A percentile compares a stretch with the other conserved stretches of the same genome.
These are phyloP conservation scores for Fusarium abutilonis DNA, from an alignment of 2,329 filamentous ascomycete genomes.

Conservation along the genomic window DNA sequence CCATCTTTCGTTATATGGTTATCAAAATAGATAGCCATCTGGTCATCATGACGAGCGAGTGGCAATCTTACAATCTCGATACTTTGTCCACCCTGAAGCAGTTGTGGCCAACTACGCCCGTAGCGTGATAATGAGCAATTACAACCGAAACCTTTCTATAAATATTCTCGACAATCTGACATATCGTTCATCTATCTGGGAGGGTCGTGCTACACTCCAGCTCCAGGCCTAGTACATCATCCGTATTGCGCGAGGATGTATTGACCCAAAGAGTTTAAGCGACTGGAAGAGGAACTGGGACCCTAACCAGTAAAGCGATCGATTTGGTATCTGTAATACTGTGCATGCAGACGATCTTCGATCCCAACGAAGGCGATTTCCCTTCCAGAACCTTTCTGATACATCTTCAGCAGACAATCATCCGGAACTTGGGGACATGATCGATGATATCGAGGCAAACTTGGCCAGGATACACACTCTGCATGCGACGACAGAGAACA, in stretches of 20 bases:
- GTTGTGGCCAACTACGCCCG: background rate
- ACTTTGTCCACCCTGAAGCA: background rate
- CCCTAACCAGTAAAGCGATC: too few relatives aligned
- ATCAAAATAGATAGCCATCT: too few relatives aligned
- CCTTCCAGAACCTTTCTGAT: constrained; percentile 8
- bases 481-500: background rate
- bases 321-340: too few relatives aligned
- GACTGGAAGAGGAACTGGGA: too few relatives aligned
- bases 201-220: too few relatives aligned
- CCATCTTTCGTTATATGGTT: background rate
- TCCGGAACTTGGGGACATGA: background rate
- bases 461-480: background rate
- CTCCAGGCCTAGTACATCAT: too few relatives aligned
- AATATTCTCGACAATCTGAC: too few relatives aligned
- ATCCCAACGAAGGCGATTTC: background rate
- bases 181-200: too few relatives aligned
- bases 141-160: background rate
- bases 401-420: background rate
- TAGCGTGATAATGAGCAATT: background rate
- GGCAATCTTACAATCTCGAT: background rate
- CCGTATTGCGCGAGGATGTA: too few relatives aligned
- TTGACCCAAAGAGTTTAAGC: too few relatives aligned
- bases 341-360: background rate
- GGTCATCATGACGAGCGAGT: background rate
- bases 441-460: constrained; percentile 9